phyloP scores from a whole-genome alignment of 768 basidiomycete genomes.

The Auriscalpium vulgare region DNA sequence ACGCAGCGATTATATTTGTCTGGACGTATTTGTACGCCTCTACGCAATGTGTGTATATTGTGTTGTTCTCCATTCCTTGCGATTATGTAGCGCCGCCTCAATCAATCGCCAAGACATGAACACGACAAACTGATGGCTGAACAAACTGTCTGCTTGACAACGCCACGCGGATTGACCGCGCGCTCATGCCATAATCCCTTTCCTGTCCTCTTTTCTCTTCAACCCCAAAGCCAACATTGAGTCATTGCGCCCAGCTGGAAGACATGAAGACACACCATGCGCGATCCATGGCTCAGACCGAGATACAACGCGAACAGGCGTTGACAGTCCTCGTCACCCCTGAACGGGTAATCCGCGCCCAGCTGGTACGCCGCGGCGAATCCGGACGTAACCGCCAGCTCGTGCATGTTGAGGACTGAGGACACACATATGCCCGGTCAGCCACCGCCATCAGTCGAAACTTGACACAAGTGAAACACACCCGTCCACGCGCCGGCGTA shows the following conservation, averaged over 20 bases:
- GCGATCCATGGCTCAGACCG: slow-evolving; percentile 19
- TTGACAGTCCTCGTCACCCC: slow-evolving; percentile 23
- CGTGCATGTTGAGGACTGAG: slow-evolving; percentile 28
- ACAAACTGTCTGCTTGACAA: too few relatives aligned
- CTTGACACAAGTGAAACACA: slow-evolving; percentile 2
- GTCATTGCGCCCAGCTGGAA: background rate
- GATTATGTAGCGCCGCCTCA: too few relatives aligned
- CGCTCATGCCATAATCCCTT: slow-evolving; percentile 5
- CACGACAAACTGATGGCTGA: too few relatives aligned
- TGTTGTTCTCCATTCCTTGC: too few relatives aligned
- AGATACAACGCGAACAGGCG: slow-evolving; percentile 24
- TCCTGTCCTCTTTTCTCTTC: slow-evolving; percentile 22
- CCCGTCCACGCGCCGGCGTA: slow-evolving; percentile 27
- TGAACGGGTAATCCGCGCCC: slow-evolving; percentile 24
- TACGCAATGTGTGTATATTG: too few relatives aligned
- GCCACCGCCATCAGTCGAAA: too few relatives aligned
- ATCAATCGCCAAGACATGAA: too few relatives aligned
- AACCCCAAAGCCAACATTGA: background rate
- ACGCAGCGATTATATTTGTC: too few relatives aligned
- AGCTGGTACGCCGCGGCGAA: slow-evolving; percentile 33
- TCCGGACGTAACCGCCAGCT: slow-evolving; percentile 32
- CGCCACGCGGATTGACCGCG: too few relatives aligned
- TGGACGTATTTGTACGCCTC: too few relatives aligned
- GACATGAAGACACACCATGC: slow-evolving; percentile 17
- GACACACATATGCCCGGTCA: background rate